Conservation (phyloP, 1,139 yeast species). For the Candida frijolesensis region DNA sequence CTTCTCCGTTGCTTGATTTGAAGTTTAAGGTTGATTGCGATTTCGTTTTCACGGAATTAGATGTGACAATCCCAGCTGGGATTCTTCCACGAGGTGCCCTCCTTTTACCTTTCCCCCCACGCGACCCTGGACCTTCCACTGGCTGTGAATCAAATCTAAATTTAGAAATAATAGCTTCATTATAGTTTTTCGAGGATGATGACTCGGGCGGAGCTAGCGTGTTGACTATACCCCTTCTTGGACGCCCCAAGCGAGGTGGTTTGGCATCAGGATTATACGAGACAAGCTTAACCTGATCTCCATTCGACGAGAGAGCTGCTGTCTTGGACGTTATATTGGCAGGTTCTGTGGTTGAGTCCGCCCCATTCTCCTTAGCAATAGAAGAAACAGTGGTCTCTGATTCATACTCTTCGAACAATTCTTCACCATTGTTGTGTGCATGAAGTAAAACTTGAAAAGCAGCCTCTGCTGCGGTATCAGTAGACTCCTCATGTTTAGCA, state of each 20-base stretch:
- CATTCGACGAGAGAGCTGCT: not conserved
- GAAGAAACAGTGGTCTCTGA: not conserved
- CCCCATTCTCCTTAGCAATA: not conserved
- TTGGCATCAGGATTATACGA: constrained; percentile 36
- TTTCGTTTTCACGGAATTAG: constrained; percentile 22
- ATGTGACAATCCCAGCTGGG: constrained; percentile 15
- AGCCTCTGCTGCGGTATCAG: constrained; percentile 11
- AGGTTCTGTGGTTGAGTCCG: not conserved
- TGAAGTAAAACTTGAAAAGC: constrained; percentile 12
- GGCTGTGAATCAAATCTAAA: constrained; percentile 43
- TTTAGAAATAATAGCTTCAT: constrained; percentile 35
- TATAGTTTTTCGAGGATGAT: constrained; percentile 33
- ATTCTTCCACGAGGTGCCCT: constrained; percentile 32
- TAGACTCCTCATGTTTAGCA: not conserved
- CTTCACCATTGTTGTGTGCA: not conserved
- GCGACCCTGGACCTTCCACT: constrained; percentile 46
- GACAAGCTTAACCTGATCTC: constrained; percentile 26
- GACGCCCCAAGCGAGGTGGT: constrained; percentile 39
- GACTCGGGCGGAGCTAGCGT: constrained; percentile 25
- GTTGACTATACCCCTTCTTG: constrained; percentile 29
- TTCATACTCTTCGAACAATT: not conserved
- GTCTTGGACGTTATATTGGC: not conserved
- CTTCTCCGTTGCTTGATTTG: constrained; percentile 2
- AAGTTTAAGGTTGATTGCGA: constrained; percentile 23
- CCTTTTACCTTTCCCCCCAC: constrained; percentile 38